A percentile compares a stretch with the other conserved stretches of the same genome.
These are phyloP conservation scores for Marasmius fiardii DNA, from an alignment of 1,284 basidiomycete genomes.

Conservation along the genomic window DNA sequence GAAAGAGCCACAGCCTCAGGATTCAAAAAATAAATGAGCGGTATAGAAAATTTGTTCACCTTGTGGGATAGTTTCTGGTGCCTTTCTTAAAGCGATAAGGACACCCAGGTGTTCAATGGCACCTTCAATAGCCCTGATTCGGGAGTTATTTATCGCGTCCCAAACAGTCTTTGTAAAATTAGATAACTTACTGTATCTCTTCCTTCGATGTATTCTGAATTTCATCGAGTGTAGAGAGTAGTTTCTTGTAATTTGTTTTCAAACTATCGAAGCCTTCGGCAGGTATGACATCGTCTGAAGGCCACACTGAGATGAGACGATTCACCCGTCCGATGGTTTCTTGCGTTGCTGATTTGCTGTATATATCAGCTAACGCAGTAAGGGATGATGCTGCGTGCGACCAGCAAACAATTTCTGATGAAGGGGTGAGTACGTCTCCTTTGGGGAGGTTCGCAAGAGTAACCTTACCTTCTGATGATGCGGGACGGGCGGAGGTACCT, in stretches of 20 bases:
- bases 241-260: conserved; percentile 59
- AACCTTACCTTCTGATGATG: conserved; percentile 56
- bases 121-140: conserved; percentile 61
- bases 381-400: conserved; percentile 58
- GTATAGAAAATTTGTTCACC: conserved; percentile 34
- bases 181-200: conserved; percentile 57
- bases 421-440: conserved; percentile 1
- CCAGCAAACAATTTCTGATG: conserved; percentile 68
- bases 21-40: not conserved
- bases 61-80: conserved; percentile 55
- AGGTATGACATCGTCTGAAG: conserved; percentile 62
- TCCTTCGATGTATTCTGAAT: conserved; percentile 56
- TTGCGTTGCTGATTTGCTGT: conserved; percentile 42
- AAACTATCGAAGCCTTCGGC: conserved; percentile 64
- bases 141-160: conserved; percentile 5
- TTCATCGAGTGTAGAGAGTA: conserved; percentile 56
- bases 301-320: conserved; percentile 66
- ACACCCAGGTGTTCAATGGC: conserved; percentile 66
- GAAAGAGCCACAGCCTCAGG: not conserved
- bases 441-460: not conserved
- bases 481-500: conserved; percentile 47
- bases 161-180: conserved; percentile 13
- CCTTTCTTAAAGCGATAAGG: conserved; percentile 67
- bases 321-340: conserved; percentile 71
- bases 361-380: conserved; percentile 49